Conservation (phyloP, 164 flowering plant species). For the Dillenia turbinata region DNA sequence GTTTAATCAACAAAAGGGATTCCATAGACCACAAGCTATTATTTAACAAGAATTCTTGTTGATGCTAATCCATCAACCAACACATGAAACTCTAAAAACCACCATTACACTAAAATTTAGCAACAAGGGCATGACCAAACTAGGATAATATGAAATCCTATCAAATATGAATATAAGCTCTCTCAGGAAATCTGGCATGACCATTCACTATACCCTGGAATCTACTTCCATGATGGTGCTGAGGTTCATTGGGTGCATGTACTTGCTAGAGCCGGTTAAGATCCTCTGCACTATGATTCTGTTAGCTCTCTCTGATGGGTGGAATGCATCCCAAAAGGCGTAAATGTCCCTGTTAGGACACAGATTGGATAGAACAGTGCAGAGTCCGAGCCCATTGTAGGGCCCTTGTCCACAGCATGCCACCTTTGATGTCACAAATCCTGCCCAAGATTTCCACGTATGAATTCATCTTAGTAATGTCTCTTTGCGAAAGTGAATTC, state of each 20-base stretch:
- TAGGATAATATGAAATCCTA: too few relatives aligned
- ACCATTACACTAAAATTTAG: too few relatives aligned
- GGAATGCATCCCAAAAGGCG: constrained; percentile 76
- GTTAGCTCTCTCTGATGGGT: constrained; percentile 72
- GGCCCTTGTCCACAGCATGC: constrained; percentile 94
- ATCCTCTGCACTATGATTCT: constrained; percentile 45
- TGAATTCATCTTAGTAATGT: constrained; percentile 17
- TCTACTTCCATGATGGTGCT: constrained; percentile 64
- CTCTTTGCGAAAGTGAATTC: too few relatives aligned
- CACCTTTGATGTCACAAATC: constrained; percentile 55
- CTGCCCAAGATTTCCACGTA: constrained; percentile 19
- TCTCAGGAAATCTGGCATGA: too few relatives aligned
- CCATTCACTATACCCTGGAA: constrained; percentile 28
- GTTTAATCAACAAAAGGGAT: too few relatives aligned
- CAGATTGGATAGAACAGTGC: constrained; percentile 47
- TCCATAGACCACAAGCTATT: too few relatives aligned
- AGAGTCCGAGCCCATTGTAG: constrained; percentile 68
- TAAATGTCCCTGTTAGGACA: constrained; percentile 56
- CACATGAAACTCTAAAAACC: too few relatives aligned
- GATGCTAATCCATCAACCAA: too few relatives aligned
- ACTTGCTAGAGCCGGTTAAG: constrained; percentile 31
- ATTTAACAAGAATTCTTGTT: too few relatives aligned
- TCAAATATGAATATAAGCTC: too few relatives aligned
- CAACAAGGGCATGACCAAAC: too few relatives aligned
- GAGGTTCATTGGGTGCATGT: constrained; percentile 83